Conservation (phyloP, 1,139 yeast species). For the Suhomyces coccinellae region DNA sequence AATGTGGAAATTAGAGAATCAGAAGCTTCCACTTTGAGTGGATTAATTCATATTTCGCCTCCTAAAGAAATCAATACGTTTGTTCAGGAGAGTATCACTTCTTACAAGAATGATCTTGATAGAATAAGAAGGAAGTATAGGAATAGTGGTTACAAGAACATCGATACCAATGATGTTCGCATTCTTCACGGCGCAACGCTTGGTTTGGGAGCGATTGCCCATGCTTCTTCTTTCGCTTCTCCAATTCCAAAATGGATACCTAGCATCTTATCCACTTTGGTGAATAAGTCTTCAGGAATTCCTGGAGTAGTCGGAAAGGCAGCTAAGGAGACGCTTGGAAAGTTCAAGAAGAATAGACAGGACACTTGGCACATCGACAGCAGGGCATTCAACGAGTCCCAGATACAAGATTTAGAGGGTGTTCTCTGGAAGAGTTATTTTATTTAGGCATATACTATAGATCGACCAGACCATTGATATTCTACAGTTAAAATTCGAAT, state of each 20-base stretch:
- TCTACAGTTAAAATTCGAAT: neutral
- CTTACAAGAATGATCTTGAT: conserved; percentile 34
- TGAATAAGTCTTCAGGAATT: conserved; percentile 66
- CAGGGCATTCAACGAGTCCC: conserved; percentile 70
- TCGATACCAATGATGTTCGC: conserved; percentile 43
- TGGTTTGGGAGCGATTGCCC: conserved; percentile 84
- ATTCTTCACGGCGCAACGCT: conserved; percentile 82
- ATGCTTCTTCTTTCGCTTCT: conserved; percentile 86
- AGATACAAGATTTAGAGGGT: conserved; percentile 90
- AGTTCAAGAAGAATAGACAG: conserved; percentile 87
- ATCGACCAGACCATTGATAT: neutral
- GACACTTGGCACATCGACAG: conserved; percentile 97
- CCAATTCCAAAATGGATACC: conserved; percentile 97
- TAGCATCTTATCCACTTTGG: conserved; percentile 63
- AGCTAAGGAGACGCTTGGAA: conserved; percentile 78
- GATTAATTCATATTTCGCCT: conserved; percentile 78
- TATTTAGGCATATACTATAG: conserved; percentile 41
- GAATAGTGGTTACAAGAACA: conserved; percentile 31
- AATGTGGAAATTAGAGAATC: conserved; percentile 74
- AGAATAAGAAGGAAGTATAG: conserved; percentile 32
- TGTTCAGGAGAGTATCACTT: conserved; percentile 25
- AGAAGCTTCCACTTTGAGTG: conserved; percentile 76
- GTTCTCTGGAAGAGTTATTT: conserved; percentile 92
- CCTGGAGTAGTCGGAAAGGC: conserved; percentile 82
- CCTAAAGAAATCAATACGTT: conserved; percentile 49